Percentiles rank a stretch among this genome's conserved stretches.
Evolutionary conservation across 495 filamentous ascomycete genomes (phyloP).

Genomic region (Penicillium angulare): DNA sequence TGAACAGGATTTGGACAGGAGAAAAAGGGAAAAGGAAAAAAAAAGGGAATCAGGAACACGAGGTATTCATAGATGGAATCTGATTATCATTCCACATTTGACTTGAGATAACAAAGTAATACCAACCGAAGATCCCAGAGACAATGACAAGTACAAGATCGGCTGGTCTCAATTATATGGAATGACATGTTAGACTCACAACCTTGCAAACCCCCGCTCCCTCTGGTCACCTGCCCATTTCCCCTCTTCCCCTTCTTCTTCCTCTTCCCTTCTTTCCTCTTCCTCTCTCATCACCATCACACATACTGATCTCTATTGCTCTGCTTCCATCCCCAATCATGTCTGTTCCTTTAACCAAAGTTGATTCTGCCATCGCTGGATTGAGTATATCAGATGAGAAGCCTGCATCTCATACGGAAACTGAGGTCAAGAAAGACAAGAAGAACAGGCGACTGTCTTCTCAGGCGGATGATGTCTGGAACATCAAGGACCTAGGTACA

Average conservation of each 20-base stretch:
- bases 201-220: conserved; percentile 14
- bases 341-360: conserved; percentile 72
- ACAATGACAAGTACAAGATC: too few species aligned
- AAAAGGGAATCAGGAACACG: too few species aligned
- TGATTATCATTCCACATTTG: too few species aligned
- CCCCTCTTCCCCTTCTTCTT: conserved; percentile 25
- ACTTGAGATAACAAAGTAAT: background rate
- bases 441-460: conserved; percentile 64
- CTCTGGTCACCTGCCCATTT: conserved; percentile 34
- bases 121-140: too few species aligned
- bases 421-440: conserved; percentile 43
- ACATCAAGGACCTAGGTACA: conserved; percentile 84
- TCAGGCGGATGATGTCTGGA: conserved; percentile 65
- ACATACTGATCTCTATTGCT: too few species aligned
- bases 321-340: conserved; percentile 40
- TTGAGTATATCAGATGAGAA: conserved; percentile 66
- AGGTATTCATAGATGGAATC: too few species aligned
- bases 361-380: conserved; percentile 84
- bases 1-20: background rate
- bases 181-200: conserved; percentile 30
- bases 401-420: conserved; percentile 11
- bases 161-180: background rate
- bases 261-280: conserved; percentile 13
- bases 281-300: conserved; percentile 20
- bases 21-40: background rate